Evolutionary conservation across 306 rosid species (phyloP), one percentile per base, ranked within the genome.

Genomic region (Astragalus membranaceus): DNA sequence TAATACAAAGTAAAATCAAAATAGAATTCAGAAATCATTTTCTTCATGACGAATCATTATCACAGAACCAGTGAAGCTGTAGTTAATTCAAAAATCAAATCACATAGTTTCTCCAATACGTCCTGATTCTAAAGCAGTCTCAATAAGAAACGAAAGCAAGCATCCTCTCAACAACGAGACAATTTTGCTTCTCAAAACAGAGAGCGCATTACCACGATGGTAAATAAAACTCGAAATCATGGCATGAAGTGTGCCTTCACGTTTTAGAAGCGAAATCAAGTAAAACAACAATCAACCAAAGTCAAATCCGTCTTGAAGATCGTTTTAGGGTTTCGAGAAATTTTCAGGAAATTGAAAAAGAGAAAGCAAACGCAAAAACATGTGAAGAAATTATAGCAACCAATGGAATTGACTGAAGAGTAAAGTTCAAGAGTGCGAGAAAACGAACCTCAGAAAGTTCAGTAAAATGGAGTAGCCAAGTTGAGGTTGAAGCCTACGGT

Each of bases 261-360:
- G 35, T 8, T 33, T 32, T 17, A n/a, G 37, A 59, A 56, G 8
- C 14, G 10, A 63, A 74, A 48, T 55, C 46, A 41, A 26, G 59
- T 15, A 60, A 0, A n/a, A 14, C 11, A 6, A 36, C 8, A 3
- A 58, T 3, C 13, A 68, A 81, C 44, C 15, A 41, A 39, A 51
- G 13, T 8, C 4, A 67, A 71, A 46, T 10, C 33, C 13, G 35
- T 13, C 11, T 10, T 9, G 3, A 3, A 10, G 12, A 30, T 7
- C 8, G 39, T 30, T 63, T 65, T 81, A 81, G 85, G 85, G 82
- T 81, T 81, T 54, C 43, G 29, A 36, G 30, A 6, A 2, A 10
- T 1, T 7, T 12, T 51, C 6, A 69, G 57, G 71, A 43, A 50
- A 11, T 9, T 33, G 57, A 44, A 14, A 47, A 9, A 3, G 63